Evolutionary conservation across 1,284 basidiomycete species (phyloP).

Genomic region (Sparassis latifolia): DNA sequence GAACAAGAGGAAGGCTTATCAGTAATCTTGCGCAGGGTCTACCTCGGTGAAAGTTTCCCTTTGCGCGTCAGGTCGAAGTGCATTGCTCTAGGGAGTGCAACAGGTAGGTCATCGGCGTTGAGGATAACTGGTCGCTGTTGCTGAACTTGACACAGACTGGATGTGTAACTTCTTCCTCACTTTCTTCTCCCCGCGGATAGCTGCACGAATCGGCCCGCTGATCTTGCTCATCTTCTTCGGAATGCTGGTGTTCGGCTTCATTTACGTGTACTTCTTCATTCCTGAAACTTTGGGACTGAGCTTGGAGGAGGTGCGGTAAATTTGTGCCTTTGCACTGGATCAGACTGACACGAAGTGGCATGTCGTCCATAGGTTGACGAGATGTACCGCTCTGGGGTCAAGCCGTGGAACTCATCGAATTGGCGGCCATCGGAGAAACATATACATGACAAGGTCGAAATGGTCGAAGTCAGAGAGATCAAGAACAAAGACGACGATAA

Average conservation of each 20-base stretch:
- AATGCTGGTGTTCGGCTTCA: slow-evolving; percentile 62
- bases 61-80: slow-evolving; percentile 69
- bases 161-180: slow-evolving; percentile 69
- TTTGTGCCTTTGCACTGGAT: too few relatives aligned
- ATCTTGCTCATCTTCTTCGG: slow-evolving; percentile 75
- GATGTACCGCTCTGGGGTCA: slow-evolving; percentile 57
- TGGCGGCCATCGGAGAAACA: slow-evolving; percentile 46
- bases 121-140: neutral
- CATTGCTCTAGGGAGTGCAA: slow-evolving; percentile 65
- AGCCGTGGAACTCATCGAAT: slow-evolving; percentile 54
- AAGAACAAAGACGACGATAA: slow-evolving; percentile 17
- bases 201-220: slow-evolving; percentile 63
- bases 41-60: slow-evolving; percentile 61
- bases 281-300: slow-evolving; percentile 75
- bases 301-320: slow-evolving; percentile 54
- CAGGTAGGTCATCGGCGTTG: slow-evolving; percentile 30
- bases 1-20: neutral
- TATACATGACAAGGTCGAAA: slow-evolving; percentile 16
- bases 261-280: slow-evolving; percentile 65
- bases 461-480: slow-evolving; percentile 17
- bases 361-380: slow-evolving; percentile 49
- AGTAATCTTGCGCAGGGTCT: slow-evolving; percentile 42
- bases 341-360: too few relatives aligned
- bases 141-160: slow-evolving; percentile 35
- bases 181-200: slow-evolving; percentile 66